Base-by-base conservation (phyloP, 108 stramenopile species). In the Mediolabrus comicus region DNA sequence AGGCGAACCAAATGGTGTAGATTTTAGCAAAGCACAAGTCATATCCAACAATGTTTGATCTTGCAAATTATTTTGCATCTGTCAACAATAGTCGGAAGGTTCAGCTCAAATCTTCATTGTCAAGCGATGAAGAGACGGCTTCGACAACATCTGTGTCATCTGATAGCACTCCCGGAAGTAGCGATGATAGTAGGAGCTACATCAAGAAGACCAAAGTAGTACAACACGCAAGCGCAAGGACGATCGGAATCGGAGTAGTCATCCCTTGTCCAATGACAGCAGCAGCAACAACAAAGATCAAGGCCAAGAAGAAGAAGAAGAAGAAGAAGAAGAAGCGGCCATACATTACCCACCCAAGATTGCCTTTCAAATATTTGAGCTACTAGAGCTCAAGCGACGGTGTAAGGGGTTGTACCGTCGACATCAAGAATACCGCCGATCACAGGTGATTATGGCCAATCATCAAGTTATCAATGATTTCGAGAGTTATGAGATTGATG, bases 331-430 rank as follows among this genome's bases (percentile, higher is more conserved):
- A n/a, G n/a, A n/a, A n/a, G n/a, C n/a, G n/a, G n/a, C n/a, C n/a
- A n/a, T 19, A 32, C 56, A 57, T 28, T 2, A 22, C 4, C 56
- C 56, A 3, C 56, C 56, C 29, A 30, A 16, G 56, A 30, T 57
- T 16, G 56, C 56, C 34, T 57, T 57, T 32, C 56, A 57, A 19
- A 57, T 57, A 17, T 57, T 57, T 11, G 51, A 52, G 8, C 51
- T 52, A 3, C 3, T 24, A 3, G 24, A 25, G 8, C 5, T 52
- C 4, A 19, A 25, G 19, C 51, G 51, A 6, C 19, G 51, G 6
- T 25, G 19, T 5, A 19, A 52, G 51, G 51, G 22, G 3, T 5
- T 52, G 3, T 57, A 57, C 56, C 56, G 56, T 9, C 17, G 56
- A 8, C 29, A 32, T 30, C 56, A 57, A 19, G 56, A 57, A 28